Conservation (phyloP, 2,329 filamentous ascomycete species). For the Pyrenochaeta sp. region DNA sequence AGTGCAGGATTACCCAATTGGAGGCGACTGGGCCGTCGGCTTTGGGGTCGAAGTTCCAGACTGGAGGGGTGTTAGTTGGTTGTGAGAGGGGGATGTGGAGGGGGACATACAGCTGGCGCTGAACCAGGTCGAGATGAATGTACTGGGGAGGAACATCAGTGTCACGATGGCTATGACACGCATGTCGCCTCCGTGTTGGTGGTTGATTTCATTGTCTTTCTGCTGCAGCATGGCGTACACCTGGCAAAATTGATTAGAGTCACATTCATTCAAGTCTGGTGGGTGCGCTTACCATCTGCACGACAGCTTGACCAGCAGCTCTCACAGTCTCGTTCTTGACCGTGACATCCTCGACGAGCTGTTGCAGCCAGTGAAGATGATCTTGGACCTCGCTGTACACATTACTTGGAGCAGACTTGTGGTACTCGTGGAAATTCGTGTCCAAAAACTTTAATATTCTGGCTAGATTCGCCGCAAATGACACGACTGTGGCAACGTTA, state of each 20-base stretch:
- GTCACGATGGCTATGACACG: constrained; percentile 29
- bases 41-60: constrained; percentile 2
- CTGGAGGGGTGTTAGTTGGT: neutral
- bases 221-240: constrained; percentile 30
- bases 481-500: constrained; percentile 1
- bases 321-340: constrained; percentile 2
- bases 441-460: constrained; percentile 1
- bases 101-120: constrained; percentile 10
- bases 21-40: neutral
- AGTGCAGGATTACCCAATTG: constrained; percentile 1
- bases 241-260: neutral
- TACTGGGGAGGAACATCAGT: constrained; percentile 26
- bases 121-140: constrained; percentile 26
- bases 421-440: neutral
- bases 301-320: constrained; percentile 1
- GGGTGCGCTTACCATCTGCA: constrained; percentile 3
- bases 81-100: neutral
- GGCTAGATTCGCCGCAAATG: neutral
- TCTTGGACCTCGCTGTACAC: neutral
- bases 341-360: constrained; percentile 2
- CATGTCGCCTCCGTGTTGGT: constrained; percentile 29
- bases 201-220: constrained; percentile 23
- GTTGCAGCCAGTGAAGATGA: constrained; percentile 1
- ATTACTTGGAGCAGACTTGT: neutral
- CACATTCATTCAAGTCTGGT: too few species aligned